Base-by-base conservation (phyloP, 495 filamentous ascomycete species). In the Aspergillus sclerotioniger region DNA sequence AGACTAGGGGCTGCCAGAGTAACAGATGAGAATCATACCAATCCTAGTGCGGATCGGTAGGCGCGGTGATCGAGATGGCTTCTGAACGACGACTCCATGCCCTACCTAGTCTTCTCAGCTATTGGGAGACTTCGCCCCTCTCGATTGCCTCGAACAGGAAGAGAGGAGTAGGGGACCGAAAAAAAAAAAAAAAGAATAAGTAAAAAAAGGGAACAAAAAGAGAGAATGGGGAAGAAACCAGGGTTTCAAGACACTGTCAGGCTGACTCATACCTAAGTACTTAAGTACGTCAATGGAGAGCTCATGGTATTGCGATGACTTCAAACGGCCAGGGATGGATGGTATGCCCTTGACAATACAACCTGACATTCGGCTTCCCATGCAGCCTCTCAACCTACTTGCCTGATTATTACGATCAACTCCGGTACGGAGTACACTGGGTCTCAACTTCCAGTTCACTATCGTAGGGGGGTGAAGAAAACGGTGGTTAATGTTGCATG, bases 1-100 rank as follows among this genome's bases (percentile, higher is more conserved):
- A 45, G 21, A 45, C 52, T 54, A 50, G 47, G 47, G 47, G 47
- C 28, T 29, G 13, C 25, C 47, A 50, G 31, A 50, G 47, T 16
- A 25, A 28, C 31, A 28, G 47, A 50, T 50, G 47, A 13, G 25
- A 50, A 50, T 32, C 16, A 28, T 32, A 50, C 28, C 25, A 31
- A 31, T 50, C 28, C 28, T 31, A 32, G 25, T 32, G 28, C n/a
- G 28, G 16, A 31, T 31, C 47, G n/a, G 47, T 50, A 28, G 20
- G 37, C 12, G 13, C 37, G 37, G 37, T 12, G 37, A 41, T 41
- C 37, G 37, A 41, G 37, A 41, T 41, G 37, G 8, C 37, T 41
- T 41, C 37, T 41, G 8, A 13, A 41, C 37, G 13, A 41, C 37
- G 2, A 9, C n/a, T 6, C 37, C 7, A n/a, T 12, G 13, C 37